Evolutionary conservation across 305 asterid genomes (phyloP).

Genomic region (Rubia balearica): DNA sequence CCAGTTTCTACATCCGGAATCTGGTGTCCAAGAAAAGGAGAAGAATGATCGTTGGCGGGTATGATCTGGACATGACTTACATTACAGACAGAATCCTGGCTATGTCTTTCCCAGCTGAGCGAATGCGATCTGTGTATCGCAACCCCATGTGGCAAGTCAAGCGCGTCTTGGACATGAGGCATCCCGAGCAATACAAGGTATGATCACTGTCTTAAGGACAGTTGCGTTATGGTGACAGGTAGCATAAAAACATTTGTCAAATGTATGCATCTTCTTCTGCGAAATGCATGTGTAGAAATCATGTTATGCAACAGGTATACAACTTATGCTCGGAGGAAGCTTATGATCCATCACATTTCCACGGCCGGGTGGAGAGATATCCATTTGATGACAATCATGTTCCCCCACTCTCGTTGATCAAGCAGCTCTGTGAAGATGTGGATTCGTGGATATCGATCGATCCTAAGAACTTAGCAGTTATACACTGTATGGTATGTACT

Average conservation of each 20-base stretch:
- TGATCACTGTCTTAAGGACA: neutral
- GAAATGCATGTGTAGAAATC: neutral
- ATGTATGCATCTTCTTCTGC: neutral
- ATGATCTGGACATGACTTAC: conserved; percentile 84
- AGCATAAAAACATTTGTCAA: too few species aligned
- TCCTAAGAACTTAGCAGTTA: conserved; percentile 61
- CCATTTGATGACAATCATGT: conserved; percentile 83
- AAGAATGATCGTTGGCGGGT: conserved; percentile 71
- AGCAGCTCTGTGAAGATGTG: conserved; percentile 74
- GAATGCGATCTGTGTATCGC: conserved; percentile 68
- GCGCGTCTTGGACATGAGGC: conserved; percentile 66
- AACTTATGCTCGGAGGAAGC: conserved; percentile 69
- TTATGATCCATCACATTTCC: conserved; percentile 60
- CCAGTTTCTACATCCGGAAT: conserved; percentile 46
- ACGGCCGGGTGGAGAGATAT: conserved; percentile 64
- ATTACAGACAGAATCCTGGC: conserved; percentile 60
- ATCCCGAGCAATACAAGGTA: conserved; percentile 65
- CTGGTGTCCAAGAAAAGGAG: conserved; percentile 66
- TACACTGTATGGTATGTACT: conserved; percentile 67
- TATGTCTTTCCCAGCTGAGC: conserved; percentile 79
- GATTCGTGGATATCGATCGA: conserved; percentile 59
- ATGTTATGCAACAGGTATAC: conserved; percentile 50
- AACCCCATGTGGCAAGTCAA: conserved; percentile 88
- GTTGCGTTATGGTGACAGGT: too few species aligned
- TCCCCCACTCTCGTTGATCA: conserved; percentile 58